Conservation (phyloP, 371 early-diverging fungal genomes). For the Coemansia sp. region DNA sequence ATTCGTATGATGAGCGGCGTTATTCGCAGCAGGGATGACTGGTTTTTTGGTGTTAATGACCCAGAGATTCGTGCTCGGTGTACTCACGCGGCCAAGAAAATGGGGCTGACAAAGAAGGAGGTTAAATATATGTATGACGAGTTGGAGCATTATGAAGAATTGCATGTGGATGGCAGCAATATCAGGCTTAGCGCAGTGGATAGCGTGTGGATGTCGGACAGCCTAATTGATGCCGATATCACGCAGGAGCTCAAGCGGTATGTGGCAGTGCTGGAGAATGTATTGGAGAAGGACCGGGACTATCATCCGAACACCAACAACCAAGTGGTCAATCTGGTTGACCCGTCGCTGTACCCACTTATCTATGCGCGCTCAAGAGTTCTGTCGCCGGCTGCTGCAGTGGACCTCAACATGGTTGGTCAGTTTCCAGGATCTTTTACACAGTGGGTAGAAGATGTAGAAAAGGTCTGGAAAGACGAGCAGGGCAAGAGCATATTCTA, state of each 20-base stretch:
- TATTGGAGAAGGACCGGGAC: constrained; percentile 50
- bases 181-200: constrained; percentile 45
- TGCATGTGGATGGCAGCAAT: constrained; percentile 25
- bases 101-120: constrained; percentile 41
- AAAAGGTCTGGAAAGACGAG: neutral
- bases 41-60: constrained; percentile 47
- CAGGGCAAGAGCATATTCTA: neutral
- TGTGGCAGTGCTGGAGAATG: constrained; percentile 44
- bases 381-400: constrained; percentile 17
- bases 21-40: constrained; percentile 54
- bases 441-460: constrained; percentile 12
- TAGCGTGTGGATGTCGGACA: constrained; percentile 51
- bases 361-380: constrained; percentile 22
- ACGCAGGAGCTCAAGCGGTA: constrained; percentile 27
- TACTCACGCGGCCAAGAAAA: constrained; percentile 42
- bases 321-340: constrained; percentile 62
- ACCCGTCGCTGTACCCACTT: constrained; percentile 62
- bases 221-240: constrained; percentile 26
- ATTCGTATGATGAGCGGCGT: constrained; percentile 38
- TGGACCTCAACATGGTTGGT: constrained; percentile 30
- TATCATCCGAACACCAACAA: constrained; percentile 59
- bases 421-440: constrained; percentile 9
- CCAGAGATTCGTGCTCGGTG: constrained; percentile 45
- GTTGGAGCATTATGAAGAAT: constrained; percentile 41
- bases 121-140: constrained; percentile 51